Evolutionary conservation across 1,139 yeast species (phyloP).

Genomic region (Hemisphaericaspora xylofermentans): DNA sequence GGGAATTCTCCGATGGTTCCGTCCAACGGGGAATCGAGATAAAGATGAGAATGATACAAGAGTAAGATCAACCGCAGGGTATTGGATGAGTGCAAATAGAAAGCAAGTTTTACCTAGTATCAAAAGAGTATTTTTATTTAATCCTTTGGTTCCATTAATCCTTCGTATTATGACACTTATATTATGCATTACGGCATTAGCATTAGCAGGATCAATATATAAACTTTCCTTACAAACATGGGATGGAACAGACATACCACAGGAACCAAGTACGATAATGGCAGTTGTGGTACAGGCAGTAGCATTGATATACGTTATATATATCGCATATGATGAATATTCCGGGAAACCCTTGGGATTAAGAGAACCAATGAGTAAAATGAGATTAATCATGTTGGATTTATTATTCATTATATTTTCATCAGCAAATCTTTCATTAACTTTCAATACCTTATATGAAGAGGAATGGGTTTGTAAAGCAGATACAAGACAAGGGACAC

Average conservation of each 20-base stretch:
- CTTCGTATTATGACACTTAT: slow-evolving; percentile 68
- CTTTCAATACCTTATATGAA: slow-evolving; percentile 82
- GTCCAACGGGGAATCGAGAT: slow-evolving; percentile 1
- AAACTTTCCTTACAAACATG: slow-evolving; percentile 42
- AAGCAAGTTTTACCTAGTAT: slow-evolving; percentile 66
- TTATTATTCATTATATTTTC: slow-evolving; percentile 85
- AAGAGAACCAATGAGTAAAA: slow-evolving; percentile 78
- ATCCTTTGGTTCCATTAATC: slow-evolving; percentile 78
- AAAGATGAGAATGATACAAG: slow-evolving; percentile 24
- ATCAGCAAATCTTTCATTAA: slow-evolving; percentile 83
- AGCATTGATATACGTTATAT: slow-evolving; percentile 74
- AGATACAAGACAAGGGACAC: slow-evolving; percentile 6
- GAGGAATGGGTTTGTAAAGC: slow-evolving; percentile 73
- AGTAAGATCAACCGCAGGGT: slow-evolving; percentile 57
- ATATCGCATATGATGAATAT: slow-evolving; percentile 88
- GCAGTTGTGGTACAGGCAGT: slow-evolving; percentile 81
- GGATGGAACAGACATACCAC: slow-evolving; percentile 50
- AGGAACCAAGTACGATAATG: slow-evolving; percentile 91
- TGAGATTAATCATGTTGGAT: slow-evolving; percentile 76
- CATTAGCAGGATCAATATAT: slow-evolving; percentile 64
- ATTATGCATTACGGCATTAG: slow-evolving; percentile 62
- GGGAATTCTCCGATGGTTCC: slow-evolving; percentile 7
- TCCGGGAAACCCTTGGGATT: slow-evolving; percentile 88
- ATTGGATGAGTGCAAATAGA: slow-evolving; percentile 68
- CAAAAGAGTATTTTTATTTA: slow-evolving; percentile 59